Base-by-base conservation (phyloP, 2,329 filamentous ascomycete species). In the Cordyceps militaris region DNA sequence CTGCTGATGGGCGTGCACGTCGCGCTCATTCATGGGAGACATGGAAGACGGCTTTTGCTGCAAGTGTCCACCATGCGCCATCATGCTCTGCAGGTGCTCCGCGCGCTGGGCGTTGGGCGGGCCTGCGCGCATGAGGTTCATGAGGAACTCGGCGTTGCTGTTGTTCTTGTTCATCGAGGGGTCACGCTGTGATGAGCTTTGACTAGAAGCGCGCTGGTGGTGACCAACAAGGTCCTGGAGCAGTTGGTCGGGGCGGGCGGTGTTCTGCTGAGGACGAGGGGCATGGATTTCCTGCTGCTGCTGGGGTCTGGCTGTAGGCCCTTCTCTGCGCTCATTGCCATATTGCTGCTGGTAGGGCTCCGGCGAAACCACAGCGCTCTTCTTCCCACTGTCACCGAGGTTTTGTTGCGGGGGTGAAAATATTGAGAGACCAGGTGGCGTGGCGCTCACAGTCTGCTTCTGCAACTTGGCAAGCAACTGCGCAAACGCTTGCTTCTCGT, bases 401-500 rank as follows among this genome's bases (percentile, higher is more conserved):
- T 14, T 69, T 28, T 73, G 69, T 1, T 70, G 71, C 43, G 75
- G 75, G 13, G 73, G 71, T 21, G 75, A 70, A 60, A 75, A 80
- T 3, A 73, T 69, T 3, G 77, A 75, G 7, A 69, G 67, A 1
- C 70, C 70, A 10, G 77, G 74, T 13, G 79, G 76, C 28, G 80
- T 77, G 49, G 74, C 73, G 46, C 70, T 74, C 61, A 71, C 63
- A 2, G 74, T 79, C 59, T 83, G 81, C 58, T 76, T 76, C 60
- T 91, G 87, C 42, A 96, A 81, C 79, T 96, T 95, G 64, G 88
- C 83, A 36, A 96, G 76, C 47, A 97, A 82, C 46, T 86, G 83
- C 63, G 91, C 84, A 71, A 97, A 96, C 1, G 91, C 92, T 69
- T 91, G 88, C 70, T 91, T 90, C 66, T 96, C 92, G 54, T 85